These are phyloP conservation scores for Stephania japonica DNA, from an alignment of 164 flowering plant species.

Conservation along the genomic window DNA sequence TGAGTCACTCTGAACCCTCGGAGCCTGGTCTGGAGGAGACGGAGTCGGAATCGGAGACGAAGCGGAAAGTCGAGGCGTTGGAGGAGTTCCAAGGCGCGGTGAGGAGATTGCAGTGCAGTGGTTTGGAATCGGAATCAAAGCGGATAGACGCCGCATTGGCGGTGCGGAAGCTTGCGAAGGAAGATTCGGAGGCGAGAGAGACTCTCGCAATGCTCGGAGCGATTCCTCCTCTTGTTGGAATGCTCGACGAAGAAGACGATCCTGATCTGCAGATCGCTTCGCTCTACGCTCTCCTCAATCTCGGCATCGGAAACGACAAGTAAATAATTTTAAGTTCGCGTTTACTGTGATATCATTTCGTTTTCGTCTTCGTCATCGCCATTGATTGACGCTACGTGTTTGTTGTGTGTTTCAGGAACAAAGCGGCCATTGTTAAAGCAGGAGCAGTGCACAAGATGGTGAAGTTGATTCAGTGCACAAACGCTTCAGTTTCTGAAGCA, in stretches of 20 bases:
- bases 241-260: constrained; percentile 51
- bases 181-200: constrained; percentile 51
- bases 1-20: constrained; percentile 35
- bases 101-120: constrained; percentile 33
- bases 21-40: constrained; percentile 20
- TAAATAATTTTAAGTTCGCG: constrained; percentile 13
- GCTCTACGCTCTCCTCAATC: constrained; percentile 82
- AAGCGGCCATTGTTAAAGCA: constrained; percentile 91
- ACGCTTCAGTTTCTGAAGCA: constrained; percentile 53
- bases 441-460: constrained; percentile 93
- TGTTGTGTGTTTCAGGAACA: constrained; percentile 52
- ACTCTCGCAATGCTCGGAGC: constrained; percentile 83
- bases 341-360: not conserved
- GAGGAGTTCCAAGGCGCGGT: constrained; percentile 53
- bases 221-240: constrained; percentile 72
- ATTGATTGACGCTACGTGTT: not conserved
- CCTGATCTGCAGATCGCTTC: constrained; percentile 45
- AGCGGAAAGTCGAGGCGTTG: constrained; percentile 48
- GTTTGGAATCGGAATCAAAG: constrained; percentile 12
- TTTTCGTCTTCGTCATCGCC: too few species aligned
- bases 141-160: constrained; percentile 31
- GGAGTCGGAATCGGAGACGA: constrained; percentile 37
- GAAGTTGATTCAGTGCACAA: constrained; percentile 44
- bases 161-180: constrained; percentile 69
- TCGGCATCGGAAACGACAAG: constrained; percentile 74